phyloP scores from a whole-genome alignment of 2,329 filamentous ascomycete genomes.

The Xylaria sp. region DNA sequence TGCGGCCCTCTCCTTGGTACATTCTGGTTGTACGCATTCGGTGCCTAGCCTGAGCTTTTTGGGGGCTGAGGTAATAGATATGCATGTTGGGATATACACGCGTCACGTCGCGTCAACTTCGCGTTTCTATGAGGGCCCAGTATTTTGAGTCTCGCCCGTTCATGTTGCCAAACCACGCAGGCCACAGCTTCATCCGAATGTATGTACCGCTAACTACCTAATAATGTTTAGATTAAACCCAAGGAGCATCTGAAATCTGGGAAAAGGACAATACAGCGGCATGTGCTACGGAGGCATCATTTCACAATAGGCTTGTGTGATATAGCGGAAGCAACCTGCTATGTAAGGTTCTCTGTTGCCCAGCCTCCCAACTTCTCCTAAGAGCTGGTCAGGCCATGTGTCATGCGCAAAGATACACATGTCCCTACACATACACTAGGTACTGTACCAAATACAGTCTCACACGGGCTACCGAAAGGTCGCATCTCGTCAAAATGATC shows the following conservation, averaged over 20 bases:
- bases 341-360: not conserved
- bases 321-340: too few species aligned
- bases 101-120: conserved; percentile 37
- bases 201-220: not conserved
- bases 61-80: not conserved
- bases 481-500: not conserved
- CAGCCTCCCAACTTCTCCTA: conserved; percentile 15
- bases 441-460: not conserved
- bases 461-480: conserved; percentile 11
- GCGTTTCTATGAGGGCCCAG: conserved; percentile 25
- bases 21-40: too few species aligned
- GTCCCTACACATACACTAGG: not conserved
- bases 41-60: too few species aligned
- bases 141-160: not conserved
- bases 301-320: too few species aligned
- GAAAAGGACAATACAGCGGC: too few species aligned
- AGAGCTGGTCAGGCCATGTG: conserved; percentile 10
- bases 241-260: too few species aligned
- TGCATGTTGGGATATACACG: conserved; percentile 18
- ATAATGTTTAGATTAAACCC: not conserved
- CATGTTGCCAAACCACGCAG: not conserved
- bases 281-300: too few species aligned
- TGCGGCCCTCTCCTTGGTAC: too few species aligned
- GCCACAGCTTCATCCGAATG: conserved; percentile 8
- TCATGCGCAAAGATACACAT: conserved; percentile 4